Evolutionary conservation across 345 rosid genomes (phyloP).

Genomic region (Cardiospermum halicacabum): DNA sequence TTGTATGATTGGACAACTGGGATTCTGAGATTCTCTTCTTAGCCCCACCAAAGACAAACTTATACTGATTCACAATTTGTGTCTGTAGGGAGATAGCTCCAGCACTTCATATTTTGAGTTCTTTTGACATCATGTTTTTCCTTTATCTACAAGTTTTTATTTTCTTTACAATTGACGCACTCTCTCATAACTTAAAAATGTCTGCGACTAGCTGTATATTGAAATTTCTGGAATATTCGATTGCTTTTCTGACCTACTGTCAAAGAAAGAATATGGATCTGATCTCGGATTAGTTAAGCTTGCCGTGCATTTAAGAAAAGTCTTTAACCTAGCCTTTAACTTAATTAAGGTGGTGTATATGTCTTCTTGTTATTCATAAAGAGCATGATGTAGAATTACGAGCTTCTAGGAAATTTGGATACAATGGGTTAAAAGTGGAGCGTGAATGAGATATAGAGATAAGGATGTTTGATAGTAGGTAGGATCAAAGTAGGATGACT

Average conservation of each 20-base stretch:
- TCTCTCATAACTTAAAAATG: not conserved
- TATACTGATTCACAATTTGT: too few species aligned
- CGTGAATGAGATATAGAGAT: too few species aligned
- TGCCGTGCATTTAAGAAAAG: not conserved
- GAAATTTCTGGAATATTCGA: not conserved
- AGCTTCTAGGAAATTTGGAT: too few species aligned
- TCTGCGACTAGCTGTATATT: not conserved
- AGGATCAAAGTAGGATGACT: too few species aligned
- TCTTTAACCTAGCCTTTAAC: not conserved
- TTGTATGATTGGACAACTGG: not conserved
- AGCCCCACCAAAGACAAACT: not conserved
- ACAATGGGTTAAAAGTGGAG: too few species aligned
- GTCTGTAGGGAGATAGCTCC: too few species aligned
- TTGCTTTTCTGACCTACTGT: not conserved
- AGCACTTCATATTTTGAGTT: not conserved
- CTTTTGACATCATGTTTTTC: not conserved
- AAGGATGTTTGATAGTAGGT: too few species aligned
- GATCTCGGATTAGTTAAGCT: not conserved
- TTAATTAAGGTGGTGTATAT: not conserved
- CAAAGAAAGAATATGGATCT: not conserved
- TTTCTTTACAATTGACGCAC: not conserved
- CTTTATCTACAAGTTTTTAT: not conserved
- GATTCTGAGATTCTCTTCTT: not conserved
- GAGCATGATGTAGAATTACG: too few species aligned
- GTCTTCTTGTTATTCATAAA: too few species aligned